phyloP scores from a whole-genome alignment of 2,329 filamentous ascomycete genomes.

The Fusarium fujikuroi region DNA sequence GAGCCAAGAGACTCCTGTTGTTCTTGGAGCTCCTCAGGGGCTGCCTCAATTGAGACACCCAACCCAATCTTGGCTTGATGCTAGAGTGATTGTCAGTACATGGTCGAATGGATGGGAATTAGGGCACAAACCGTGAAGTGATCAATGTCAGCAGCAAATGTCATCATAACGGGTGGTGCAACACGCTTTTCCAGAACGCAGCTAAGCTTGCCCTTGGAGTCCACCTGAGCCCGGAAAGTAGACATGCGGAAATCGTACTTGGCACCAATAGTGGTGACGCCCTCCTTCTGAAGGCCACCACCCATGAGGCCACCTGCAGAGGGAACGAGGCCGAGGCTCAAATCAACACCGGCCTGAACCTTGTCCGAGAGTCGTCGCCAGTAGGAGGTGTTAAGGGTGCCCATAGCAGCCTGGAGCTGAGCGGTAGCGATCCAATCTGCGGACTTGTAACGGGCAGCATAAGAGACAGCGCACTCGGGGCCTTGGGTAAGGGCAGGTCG shows the following conservation, averaged over 20 bases:
- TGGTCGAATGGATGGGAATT: neutral
- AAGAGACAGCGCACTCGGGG: slow-evolving; percentile 91
- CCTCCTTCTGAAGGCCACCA: slow-evolving; percentile 81
- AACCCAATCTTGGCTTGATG: slow-evolving; percentile 95
- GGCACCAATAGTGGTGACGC: slow-evolving; percentile 88
- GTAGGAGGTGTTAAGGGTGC: slow-evolving; percentile 89
- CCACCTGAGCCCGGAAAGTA: slow-evolving; percentile 94
- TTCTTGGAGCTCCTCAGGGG: slow-evolving; percentile 86
- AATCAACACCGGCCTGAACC: slow-evolving; percentile 94
- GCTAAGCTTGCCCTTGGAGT: slow-evolving; percentile 93
- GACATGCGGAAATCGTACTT: slow-evolving; percentile 99
- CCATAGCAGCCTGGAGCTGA: slow-evolving; percentile 84
- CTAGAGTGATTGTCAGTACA: slow-evolving; percentile 60
- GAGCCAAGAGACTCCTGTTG: slow-evolving; percentile 74
- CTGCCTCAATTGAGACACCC: slow-evolving; percentile 89
- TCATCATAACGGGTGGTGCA: slow-evolving; percentile 89
- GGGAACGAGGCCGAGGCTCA: slow-evolving; percentile 85
- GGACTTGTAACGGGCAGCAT: slow-evolving; percentile 90
- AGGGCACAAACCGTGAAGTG: slow-evolving; percentile 82
- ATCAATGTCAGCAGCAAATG: slow-evolving; percentile 96
- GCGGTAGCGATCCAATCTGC: slow-evolving; percentile 92
- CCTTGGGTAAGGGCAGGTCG: slow-evolving; percentile 83
- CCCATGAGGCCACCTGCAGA: slow-evolving; percentile 78
- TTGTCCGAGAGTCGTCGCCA: slow-evolving; percentile 94
- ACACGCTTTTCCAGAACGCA: slow-evolving; percentile 96